phyloP scores from a whole-genome alignment of 2,329 filamentous ascomycete species.

The Colletotrichum destructivum region DNA sequence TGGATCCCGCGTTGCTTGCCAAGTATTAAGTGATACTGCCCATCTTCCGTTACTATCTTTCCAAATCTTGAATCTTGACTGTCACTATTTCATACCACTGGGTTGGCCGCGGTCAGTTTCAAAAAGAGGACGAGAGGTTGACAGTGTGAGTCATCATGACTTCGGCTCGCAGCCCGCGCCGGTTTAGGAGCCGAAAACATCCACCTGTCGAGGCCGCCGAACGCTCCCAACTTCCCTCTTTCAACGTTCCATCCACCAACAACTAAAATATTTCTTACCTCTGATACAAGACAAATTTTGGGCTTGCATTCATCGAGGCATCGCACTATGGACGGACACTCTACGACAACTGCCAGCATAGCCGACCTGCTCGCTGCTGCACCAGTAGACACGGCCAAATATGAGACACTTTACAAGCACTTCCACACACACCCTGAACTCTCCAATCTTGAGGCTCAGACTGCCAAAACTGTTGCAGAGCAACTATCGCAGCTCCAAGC shows the following conservation, averaged over 20 bases:
- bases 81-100: neutral
- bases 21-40: too few relatives aligned
- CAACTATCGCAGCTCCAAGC: constrained; percentile 51
- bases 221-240: neutral
- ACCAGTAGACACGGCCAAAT: neutral
- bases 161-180: neutral
- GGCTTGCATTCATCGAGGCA: neutral
- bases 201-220: neutral
- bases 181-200: neutral
- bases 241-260: neutral
- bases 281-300: too few relatives aligned
- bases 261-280: too few relatives aligned
- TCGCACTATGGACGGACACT: neutral
- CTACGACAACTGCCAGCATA: neutral
- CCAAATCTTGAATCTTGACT: too few relatives aligned
- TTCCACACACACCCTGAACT: constrained; percentile 73
- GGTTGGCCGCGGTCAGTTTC: neutral
- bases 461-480: constrained; percentile 62
- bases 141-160: neutral
- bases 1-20: too few relatives aligned
- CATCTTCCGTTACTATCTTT: too few relatives aligned
- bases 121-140: too few relatives aligned
- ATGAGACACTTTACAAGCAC: constrained; percentile 69
- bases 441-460: constrained; percentile 69
- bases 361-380: neutral